Conservation (phyloP, 2,329 filamentous ascomycete species). For the Alternaria tenuissima region DNA sequence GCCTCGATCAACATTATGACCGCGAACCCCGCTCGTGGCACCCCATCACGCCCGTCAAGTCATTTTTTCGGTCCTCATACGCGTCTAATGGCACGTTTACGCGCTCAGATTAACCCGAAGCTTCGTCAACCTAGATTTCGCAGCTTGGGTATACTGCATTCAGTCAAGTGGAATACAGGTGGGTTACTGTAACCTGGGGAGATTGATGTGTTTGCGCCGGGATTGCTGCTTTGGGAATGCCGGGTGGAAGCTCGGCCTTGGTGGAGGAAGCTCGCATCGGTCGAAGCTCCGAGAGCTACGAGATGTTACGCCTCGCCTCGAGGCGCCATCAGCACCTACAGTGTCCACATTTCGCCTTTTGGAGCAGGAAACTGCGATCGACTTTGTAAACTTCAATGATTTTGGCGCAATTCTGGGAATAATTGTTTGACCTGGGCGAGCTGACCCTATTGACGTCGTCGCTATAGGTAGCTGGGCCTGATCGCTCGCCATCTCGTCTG, state of each 20-base stretch:
- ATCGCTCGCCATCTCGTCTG: background rate
- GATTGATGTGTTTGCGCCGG: constrained; percentile 27
- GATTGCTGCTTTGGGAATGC: constrained; percentile 30
- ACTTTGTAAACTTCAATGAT: too few relatives aligned
- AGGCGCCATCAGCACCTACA: background rate
- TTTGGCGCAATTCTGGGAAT: too few relatives aligned
- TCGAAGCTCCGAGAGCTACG: constrained; percentile 17
- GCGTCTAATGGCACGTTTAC: background rate
- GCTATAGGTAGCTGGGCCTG: background rate
- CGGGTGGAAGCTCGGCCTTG: constrained; percentile 7
- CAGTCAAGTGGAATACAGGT: constrained; percentile 17
- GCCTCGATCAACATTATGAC: constrained; percentile 27
- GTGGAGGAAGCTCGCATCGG: constrained; percentile 24
- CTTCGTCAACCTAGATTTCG: background rate
- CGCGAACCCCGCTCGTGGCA: constrained; percentile 16
- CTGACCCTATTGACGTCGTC: background rate
- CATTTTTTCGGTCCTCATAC: background rate
- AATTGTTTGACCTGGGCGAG: background rate
- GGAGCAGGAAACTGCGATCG: background rate
- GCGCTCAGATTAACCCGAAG: constrained; percentile 11
- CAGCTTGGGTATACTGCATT: constrained; percentile 29
- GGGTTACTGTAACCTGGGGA: constrained; percentile 3
- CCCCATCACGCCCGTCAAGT: background rate
- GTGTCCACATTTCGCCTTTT: background rate
- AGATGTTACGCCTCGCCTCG: background rate